Evolutionary conservation across 2,329 filamentous ascomycete genomes (phyloP).

Genomic region (Penicillium sp.): DNA sequence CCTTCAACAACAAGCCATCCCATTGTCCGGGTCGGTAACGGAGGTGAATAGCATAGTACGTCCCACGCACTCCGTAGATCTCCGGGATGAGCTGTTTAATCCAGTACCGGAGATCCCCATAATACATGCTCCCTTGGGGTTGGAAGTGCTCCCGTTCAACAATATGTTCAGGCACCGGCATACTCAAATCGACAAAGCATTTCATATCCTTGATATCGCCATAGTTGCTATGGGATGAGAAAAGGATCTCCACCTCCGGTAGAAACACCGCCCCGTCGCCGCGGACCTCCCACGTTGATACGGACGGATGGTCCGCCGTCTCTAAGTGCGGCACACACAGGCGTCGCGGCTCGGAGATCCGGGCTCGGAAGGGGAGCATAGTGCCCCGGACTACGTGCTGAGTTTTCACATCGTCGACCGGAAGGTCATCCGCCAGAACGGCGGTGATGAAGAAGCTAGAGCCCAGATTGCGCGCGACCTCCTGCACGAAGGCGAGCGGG

Average conservation of each 20-base stretch:
- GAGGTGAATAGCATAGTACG: not conserved
- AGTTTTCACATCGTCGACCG: not conserved
- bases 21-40: not conserved
- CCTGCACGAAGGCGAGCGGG: not conserved
- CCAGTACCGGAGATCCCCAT: not conserved
- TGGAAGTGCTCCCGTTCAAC: not conserved
- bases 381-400: not conserved
- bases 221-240: not conserved
- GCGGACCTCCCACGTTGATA: not conserved
- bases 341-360: not conserved
- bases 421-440: not conserved
- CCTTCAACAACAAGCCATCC: not conserved
- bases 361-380: not conserved
- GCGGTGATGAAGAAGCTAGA: not conserved
- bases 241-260: not conserved
- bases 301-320: not conserved
- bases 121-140: not conserved
- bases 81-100: not conserved
- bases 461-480: not conserved
- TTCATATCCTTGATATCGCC: not conserved
- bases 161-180: not conserved
- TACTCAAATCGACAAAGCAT: not conserved
- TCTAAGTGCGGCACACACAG: not conserved
- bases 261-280: not conserved
- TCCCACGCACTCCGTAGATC: not conserved